Evolutionary conservation across 2,329 filamentous ascomycete species (phyloP).

Genomic region (Fusarium dimerum): DNA sequence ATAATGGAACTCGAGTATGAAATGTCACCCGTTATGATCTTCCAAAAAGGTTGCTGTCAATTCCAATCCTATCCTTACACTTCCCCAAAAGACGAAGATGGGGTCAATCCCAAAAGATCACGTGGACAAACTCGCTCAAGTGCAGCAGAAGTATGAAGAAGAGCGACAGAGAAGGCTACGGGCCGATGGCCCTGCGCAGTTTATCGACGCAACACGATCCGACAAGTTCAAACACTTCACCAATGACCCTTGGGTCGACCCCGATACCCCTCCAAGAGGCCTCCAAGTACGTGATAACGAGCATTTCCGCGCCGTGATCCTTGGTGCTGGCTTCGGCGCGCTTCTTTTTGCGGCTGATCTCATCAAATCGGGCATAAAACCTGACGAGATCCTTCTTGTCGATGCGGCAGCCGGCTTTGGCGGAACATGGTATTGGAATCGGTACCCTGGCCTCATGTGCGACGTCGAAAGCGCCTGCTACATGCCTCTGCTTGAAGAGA

Average conservation of each 20-base stretch:
- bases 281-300: constrained; percentile 26
- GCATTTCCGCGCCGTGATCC: too few species aligned
- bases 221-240: constrained; percentile 26
- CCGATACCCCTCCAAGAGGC: constrained; percentile 25
- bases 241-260: constrained; percentile 39
- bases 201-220: constrained; percentile 25
- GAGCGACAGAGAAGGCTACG: constrained; percentile 38
- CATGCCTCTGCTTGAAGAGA: constrained; percentile 61
- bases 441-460: constrained; percentile 53
- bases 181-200: constrained; percentile 35
- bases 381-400: constrained; percentile 38
- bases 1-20: too few species aligned
- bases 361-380: constrained; percentile 22
- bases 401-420: constrained; percentile 47
- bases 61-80: too few species aligned
- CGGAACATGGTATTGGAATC: constrained; percentile 55
- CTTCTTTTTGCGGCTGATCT: constrained; percentile 33
- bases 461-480: constrained; percentile 64
- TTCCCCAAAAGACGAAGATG: too few species aligned
- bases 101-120: too few species aligned
- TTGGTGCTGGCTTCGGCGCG: constrained; percentile 39
- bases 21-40: too few species aligned
- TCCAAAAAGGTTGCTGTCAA: too few species aligned
- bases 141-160: constrained; percentile 32
- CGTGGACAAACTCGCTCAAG: too few species aligned